phyloP scores from a whole-genome alignment of 2,329 filamentous ascomycete genomes.

The Talaromyces sp. region DNA sequence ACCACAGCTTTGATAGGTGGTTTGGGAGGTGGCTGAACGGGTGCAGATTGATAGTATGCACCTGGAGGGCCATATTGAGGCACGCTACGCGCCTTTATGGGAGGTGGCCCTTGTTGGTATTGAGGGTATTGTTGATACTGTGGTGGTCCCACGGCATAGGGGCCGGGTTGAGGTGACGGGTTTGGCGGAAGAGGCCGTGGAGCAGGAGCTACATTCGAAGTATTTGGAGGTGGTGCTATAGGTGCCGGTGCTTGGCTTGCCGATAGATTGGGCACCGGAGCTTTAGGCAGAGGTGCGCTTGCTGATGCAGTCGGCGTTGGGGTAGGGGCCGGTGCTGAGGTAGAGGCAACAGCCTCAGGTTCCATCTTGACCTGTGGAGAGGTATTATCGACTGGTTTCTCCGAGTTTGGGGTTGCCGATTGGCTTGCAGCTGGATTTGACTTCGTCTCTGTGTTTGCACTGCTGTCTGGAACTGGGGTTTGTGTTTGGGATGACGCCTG shows the following conservation, averaged over 20 bases:
- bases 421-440: neutral
- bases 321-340: neutral
- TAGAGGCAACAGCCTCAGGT: conserved; percentile 11
- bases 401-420: neutral
- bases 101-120: conserved; percentile 24
- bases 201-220: conserved; percentile 15
- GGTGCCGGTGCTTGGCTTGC: conserved; percentile 11
- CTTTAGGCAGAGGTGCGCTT: neutral
- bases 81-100: conserved; percentile 30
- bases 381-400: conserved; percentile 1
- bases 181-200: conserved; percentile 19
- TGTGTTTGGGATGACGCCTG: conserved; percentile 8
- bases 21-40: conserved; percentile 29
- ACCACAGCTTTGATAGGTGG: conserved; percentile 42
- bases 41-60: conserved; percentile 26
- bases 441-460: conserved; percentile 2
- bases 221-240: conserved; percentile 14
- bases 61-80: conserved; percentile 27
- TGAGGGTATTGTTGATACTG: conserved; percentile 26
- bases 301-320: neutral
- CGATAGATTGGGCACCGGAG: neutral
- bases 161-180: conserved; percentile 16
- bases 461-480: conserved; percentile 8
- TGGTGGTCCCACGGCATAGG: conserved; percentile 19
- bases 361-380: conserved; percentile 26